Base-by-base conservation (phyloP, 495 filamentous ascomycete genomes). In the Amorphotheca resinae region DNA sequence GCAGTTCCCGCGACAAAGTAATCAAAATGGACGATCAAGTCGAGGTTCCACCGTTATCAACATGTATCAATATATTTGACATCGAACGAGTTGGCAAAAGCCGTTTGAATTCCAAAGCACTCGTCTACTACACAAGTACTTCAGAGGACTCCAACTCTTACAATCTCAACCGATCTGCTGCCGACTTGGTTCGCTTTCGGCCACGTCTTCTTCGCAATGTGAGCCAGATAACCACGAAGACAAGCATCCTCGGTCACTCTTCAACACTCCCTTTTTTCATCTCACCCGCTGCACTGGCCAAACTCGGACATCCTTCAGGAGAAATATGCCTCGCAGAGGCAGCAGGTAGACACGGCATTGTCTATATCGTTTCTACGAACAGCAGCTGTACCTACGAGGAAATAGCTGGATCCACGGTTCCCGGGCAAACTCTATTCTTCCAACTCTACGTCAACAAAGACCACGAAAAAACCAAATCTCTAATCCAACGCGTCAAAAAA, bases 241-340 rank as follows among this genome's bases (percentile, higher is more conserved):
- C 70, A 0, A 57, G 64, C 42, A 74, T 73, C n/a, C 74, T 79
- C 42, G 63, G 57, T 2, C 54, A 79, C 11, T 77, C 78, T 54
- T 72, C 73, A 0, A 73, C 76, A 22, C 72, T 77, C 55, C 61
- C 59, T 28, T 69, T 73, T 3, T 56, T 50, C 3, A 73, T 75
- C 57, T 74, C 73, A 66, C 68, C 65, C 20, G 60, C 66, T 1
- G 69, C 61, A 17, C 60, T 70, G 50, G 68, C 69, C 17, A 58
- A 50, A 25, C 49, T 70, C 37, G 64, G 64, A 9, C 62, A 71
- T 44, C 61, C 59, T 11, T 66, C 68, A 17, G 70, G 70, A 22
- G 69, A 73, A 40, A 26, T 65, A 3, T 67, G 62, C 8, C 40
- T 68, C 30, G 68, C 74, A 2, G 22, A 18, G 22, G 36, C 8